A percentile compares a stretch with the other conserved stretches of the same genome.
Evolutionary conservation across 495 filamentous ascomycete species (phyloP).

Genomic region (Penicillium macrosclerotiorum): DNA sequence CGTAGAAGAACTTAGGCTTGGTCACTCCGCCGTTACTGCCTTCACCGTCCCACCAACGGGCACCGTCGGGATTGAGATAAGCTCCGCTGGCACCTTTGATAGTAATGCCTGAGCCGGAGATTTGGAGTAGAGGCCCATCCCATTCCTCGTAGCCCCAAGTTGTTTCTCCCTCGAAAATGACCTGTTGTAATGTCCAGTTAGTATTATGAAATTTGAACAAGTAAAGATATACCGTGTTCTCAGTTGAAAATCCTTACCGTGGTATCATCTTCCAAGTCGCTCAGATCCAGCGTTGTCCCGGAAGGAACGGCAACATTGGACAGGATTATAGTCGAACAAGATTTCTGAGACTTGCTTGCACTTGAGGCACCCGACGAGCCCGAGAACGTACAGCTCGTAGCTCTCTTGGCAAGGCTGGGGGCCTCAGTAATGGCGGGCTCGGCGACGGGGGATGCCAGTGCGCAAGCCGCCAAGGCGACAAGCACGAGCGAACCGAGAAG

Average conservation of each 20-base stretch:
- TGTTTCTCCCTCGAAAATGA: constrained; percentile 51
- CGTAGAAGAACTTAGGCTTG: constrained; percentile 59
- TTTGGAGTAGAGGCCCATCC: constrained; percentile 46
- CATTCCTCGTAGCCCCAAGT: constrained; percentile 57
- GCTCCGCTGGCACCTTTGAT: constrained; percentile 43
- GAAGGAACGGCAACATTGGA: constrained; percentile 50
- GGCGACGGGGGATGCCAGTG: constrained; percentile 18
- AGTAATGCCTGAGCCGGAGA: constrained; percentile 48
- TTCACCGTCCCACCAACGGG: constrained; percentile 52
- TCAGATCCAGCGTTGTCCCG: constrained; percentile 51
- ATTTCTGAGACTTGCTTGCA: constrained; percentile 42
- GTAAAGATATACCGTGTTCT: not conserved
- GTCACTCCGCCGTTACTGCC: constrained; percentile 55
- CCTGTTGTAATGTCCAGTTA: constrained; percentile 22
- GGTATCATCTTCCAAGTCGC: constrained; percentile 43
- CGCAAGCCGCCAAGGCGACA: constrained; percentile 10
- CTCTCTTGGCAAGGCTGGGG: constrained; percentile 20
- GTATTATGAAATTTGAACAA: not conserved
- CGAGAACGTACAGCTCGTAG: constrained; percentile 20
- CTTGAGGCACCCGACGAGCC: constrained; percentile 25
- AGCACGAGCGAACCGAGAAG: constrained; percentile 5
- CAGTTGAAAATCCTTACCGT: constrained; percentile 21
- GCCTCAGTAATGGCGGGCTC: constrained; percentile 24
- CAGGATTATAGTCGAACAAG: constrained; percentile 51
- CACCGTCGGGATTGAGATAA: constrained; percentile 41